phyloP scores from a whole-genome alignment of 768 basidiomycete genomes.

The Termitomyces bulborhizus region DNA sequence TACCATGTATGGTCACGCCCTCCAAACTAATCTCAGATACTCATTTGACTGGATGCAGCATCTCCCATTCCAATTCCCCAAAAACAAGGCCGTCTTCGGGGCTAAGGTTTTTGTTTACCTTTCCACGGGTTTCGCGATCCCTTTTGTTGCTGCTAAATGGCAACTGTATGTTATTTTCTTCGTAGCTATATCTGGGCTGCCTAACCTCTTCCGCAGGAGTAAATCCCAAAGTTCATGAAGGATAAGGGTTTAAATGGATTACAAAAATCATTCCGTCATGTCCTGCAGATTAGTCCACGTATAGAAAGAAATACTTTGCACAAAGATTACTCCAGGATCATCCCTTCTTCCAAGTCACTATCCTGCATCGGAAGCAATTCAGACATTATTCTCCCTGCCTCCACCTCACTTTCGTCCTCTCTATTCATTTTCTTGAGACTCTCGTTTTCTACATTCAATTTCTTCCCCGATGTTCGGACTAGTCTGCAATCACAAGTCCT shows the following conservation, averaged over 20 bases:
- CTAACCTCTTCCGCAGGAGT: slow-evolving; percentile 26
- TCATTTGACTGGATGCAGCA: slow-evolving; percentile 30
- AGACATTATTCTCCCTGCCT: slow-evolving; percentile 9
- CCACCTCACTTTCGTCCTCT: slow-evolving; percentile 11
- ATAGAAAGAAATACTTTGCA: neutral
- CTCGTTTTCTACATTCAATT: slow-evolving; percentile 20
- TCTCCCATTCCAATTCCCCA: slow-evolving; percentile 49
- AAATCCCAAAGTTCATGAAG: slow-evolving; percentile 28
- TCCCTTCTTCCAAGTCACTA: slow-evolving; percentile 13
- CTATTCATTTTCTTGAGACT: slow-evolving; percentile 12
- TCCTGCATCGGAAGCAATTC: neutral
- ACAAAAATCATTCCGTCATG: neutral
- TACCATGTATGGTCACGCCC: slow-evolving; percentile 44
- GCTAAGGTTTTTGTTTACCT: slow-evolving; percentile 44
- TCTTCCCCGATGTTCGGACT: slow-evolving; percentile 30
- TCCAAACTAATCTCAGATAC: slow-evolving; percentile 3
- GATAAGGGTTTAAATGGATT: neutral
- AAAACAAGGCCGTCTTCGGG: slow-evolving; percentile 45
- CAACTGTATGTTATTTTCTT: slow-evolving; percentile 52
- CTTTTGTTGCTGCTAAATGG: slow-evolving; percentile 53
- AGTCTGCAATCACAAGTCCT: slow-evolving; percentile 64
- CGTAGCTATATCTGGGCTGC: neutral
- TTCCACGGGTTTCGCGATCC: slow-evolving; percentile 54
- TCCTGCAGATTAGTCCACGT: neutral
- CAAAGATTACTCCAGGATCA: slow-evolving; percentile 11